Percentiles rank a stretch among this genome's conserved stretches.
Conservation (phyloP, 768 basidiomycete species). For the Lepiota brunneoincarnata region DNA sequence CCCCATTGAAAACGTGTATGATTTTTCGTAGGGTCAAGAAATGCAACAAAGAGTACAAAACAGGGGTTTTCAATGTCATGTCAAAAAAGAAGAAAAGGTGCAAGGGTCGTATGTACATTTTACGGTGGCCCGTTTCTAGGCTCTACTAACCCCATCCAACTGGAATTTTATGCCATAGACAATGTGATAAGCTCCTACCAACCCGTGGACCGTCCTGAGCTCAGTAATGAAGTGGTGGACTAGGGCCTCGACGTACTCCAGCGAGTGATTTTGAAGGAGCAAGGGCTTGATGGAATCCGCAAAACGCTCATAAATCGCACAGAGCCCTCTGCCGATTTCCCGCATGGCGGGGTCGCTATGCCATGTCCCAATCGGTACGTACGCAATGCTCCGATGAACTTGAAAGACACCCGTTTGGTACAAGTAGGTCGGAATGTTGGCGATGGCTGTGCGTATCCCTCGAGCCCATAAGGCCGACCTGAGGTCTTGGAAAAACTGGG, state of each 20-base stretch:
- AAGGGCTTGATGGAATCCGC: constrained; percentile 48
- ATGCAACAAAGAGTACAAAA: too few relatives aligned
- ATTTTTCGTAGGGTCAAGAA: too few relatives aligned
- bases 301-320: constrained; percentile 37
- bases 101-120: too few relatives aligned
- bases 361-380: constrained; percentile 62
- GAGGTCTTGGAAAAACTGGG: constrained; percentile 36
- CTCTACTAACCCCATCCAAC: too few relatives aligned
- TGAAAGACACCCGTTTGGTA: constrained; percentile 35
- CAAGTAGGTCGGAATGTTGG: constrained; percentile 37
- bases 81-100: too few relatives aligned
- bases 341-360: constrained; percentile 28
- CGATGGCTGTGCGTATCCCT: constrained; percentile 37
- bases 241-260: constrained; percentile 35
- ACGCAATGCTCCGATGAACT: constrained; percentile 28
- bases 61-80: too few relatives aligned
- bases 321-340: constrained; percentile 40
- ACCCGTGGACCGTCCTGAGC: constrained; percentile 40
- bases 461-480: constrained; percentile 29
- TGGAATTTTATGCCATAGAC: constrained; percentile 38
- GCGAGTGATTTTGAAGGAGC: constrained; percentile 36
- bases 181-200: constrained; percentile 47
- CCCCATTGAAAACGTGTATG: too few relatives aligned
- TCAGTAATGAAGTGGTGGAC: constrained; percentile 44
- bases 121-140: too few relatives aligned